These are phyloP conservation scores for Castanea crenata DNA, from an alignment of 306 rosid genomes.

Conservation along the genomic window DNA sequence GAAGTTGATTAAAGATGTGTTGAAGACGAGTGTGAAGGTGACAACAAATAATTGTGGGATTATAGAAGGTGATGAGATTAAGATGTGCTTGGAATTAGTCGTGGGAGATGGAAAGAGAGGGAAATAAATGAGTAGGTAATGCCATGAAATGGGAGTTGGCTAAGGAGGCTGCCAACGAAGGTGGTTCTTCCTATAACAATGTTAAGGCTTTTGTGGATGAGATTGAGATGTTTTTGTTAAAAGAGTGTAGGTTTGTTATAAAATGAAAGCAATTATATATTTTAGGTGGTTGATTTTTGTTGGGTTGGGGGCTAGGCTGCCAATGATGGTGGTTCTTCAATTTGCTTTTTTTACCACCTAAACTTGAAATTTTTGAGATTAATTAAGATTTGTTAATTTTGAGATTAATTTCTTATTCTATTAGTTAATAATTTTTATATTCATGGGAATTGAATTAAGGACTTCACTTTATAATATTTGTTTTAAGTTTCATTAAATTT, in stretches of 20 bases:
- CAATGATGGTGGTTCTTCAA: too few species aligned
- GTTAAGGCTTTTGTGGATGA: conserved; percentile 19
- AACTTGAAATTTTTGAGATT: conserved; percentile 9
- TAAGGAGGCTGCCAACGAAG: conserved; percentile 23
- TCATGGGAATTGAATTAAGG: too few species aligned
- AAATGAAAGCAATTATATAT: too few species aligned
- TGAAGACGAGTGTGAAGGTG: conserved; percentile 4
- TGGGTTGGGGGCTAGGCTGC: too few species aligned
- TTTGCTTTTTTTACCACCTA: too few species aligned
- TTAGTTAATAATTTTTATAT: too few species aligned
- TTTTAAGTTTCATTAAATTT: too few species aligned
- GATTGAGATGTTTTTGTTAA: too few species aligned
- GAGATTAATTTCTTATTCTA: too few species aligned
- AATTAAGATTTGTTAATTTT: neutral
- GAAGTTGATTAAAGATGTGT: conserved; percentile 15
- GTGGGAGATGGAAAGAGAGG: conserved; percentile 8
- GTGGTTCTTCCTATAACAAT: neutral
- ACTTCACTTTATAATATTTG: too few species aligned
- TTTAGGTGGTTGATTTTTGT: too few species aligned
- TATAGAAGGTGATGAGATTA: conserved; percentile 12
- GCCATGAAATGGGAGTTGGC: conserved; percentile 30
- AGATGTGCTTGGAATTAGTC: conserved; percentile 17
- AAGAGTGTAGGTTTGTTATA: too few species aligned
- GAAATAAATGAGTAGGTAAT: conserved; percentile 18
- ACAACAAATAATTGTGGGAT: neutral